Evolutionary conservation across 768 basidiomycete species (phyloP), one percentile per base, ranked within the genome.

Genomic region (Leccinum pellstonianum): DNA sequence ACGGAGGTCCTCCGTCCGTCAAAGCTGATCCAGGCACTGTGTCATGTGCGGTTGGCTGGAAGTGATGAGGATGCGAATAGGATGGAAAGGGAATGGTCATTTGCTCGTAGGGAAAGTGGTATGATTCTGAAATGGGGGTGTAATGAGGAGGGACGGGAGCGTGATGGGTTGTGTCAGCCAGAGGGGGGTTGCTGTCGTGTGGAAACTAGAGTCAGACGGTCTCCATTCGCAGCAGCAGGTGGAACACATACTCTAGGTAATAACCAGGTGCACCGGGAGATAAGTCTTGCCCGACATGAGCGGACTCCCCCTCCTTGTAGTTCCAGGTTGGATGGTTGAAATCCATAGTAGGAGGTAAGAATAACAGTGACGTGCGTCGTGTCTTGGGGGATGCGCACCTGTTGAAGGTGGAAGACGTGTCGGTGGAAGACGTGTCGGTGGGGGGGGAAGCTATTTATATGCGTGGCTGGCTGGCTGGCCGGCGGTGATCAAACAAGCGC

Each of bases 171-270:
- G 25, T 5, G 31, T 41, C 27, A 9, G 10, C 2, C 23, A 31
- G 33, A 14, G 37, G 17, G 17, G 35, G 23, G 27, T 21, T 37
- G 21, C 47, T 58, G 35, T 48, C 1, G 17, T 5, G 19, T 47
- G 11, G 23, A 1, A 27, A 31, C 43, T 19, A 48, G 14, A 9
- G 48, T 53, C 17, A 41, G 38, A 41, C n/a, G 11, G 17, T 46
- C n/a, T 0, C 6, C 7, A 46, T 21, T 41, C 21, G 17, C 14
- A n/a, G 6, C 9, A 6, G 11, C 3, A 56, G 47, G 51, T 4
- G 6, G 8, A 9, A 37, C 33, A 51, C 65, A 15, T 61, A 67
- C 65, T 12, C 9, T 3, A 4, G 3, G 52, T 19, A 12, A 51
- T 7, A 4, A 56, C 54, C 17, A 57, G 31, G 31, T 33, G 51